Conservation (phyloP, 2,329 filamentous ascomycete genomes). For the Trichoderma oligosporum region DNA sequence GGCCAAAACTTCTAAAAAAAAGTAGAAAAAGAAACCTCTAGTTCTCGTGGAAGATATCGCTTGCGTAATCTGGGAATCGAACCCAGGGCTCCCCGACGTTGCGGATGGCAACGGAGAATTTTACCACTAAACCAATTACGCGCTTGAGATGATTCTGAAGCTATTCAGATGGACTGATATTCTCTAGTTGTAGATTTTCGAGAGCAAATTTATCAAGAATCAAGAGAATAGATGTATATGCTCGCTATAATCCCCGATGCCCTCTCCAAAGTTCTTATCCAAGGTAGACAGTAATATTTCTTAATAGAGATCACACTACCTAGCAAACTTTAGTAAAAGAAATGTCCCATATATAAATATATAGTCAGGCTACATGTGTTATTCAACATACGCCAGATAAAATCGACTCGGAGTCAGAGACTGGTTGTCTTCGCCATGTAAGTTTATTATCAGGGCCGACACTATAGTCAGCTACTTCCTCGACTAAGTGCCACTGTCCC, state of each 20-base stretch:
- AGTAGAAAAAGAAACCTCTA: not conserved
- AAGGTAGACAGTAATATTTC: not conserved
- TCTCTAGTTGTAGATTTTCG: too few relatives aligned
- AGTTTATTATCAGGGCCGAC: slow-evolving; percentile 32
- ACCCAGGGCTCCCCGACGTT: slow-evolving; percentile 24
- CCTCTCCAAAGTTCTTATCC: not conserved
- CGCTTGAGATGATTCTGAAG: slow-evolving; percentile 9
- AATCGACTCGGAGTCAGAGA: slow-evolving; percentile 35
- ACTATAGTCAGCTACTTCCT: slow-evolving; percentile 35
- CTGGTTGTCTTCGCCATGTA: slow-evolving; percentile 35
- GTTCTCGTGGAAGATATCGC: not conserved
- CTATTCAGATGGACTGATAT: too few relatives aligned
- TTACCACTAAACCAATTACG: slow-evolving; percentile 27
- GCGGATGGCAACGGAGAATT: slow-evolving; percentile 26
- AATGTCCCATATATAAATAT: not conserved
- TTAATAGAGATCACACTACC: not conserved
- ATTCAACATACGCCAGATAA: slow-evolving; percentile 29
- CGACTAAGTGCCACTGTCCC: slow-evolving; percentile 37
- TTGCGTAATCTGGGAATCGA: slow-evolving; percentile 27
- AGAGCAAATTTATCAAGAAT: too few relatives aligned
- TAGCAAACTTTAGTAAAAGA: not conserved
- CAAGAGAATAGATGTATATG: too few relatives aligned
- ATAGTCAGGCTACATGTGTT: too few relatives aligned
- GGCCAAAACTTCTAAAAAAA: not conserved
- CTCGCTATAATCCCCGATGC: not conserved